phyloP scores from a whole-genome alignment of 805 yeast genomes.

The Candida saitoana region DNA sequence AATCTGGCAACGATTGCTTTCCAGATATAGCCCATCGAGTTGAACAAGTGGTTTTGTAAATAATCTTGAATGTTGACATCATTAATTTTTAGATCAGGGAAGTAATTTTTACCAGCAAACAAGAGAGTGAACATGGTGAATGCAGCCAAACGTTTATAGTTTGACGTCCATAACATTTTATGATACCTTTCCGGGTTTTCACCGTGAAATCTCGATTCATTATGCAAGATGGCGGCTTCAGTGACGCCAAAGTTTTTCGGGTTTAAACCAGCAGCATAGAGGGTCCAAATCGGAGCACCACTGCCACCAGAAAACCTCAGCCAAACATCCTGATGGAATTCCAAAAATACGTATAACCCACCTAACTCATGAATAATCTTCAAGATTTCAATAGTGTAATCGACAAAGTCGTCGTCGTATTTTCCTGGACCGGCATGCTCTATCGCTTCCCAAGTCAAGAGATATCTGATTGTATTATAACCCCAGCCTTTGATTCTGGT shows the following conservation, averaged over 20 bases:
- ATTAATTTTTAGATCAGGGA: slow-evolving; percentile 71
- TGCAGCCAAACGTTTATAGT: slow-evolving; percentile 71
- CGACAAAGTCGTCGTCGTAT: slow-evolving; percentile 74
- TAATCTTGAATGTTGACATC: slow-evolving; percentile 75
- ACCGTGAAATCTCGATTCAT: slow-evolving; percentile 35
- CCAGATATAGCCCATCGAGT: slow-evolving; percentile 45
- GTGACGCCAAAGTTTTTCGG: slow-evolving; percentile 68
- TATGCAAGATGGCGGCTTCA: slow-evolving; percentile 79
- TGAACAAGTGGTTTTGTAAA: slow-evolving; percentile 59
- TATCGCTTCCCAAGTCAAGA: slow-evolving; percentile 88
- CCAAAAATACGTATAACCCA: slow-evolving; percentile 74
- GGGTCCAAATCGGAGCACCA: slow-evolving; percentile 93
- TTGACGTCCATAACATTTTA: slow-evolving; percentile 92
- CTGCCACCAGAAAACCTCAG: slow-evolving; percentile 83
- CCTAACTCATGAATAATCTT: slow-evolving; percentile 57
- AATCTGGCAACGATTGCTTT: slow-evolving; percentile 18
- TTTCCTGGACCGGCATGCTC: slow-evolving; percentile 84
- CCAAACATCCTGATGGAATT: slow-evolving; percentile 96
- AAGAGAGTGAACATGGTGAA: slow-evolving; percentile 82
- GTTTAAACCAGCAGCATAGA: slow-evolving; percentile 82
- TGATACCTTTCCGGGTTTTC: slow-evolving; percentile 48
- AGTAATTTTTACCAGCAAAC: slow-evolving; percentile 71
- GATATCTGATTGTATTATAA: slow-evolving; percentile 69
- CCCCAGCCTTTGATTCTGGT: slow-evolving; percentile 74
- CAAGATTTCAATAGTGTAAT: slow-evolving; percentile 62